Evolutionary conservation across 2,329 filamentous ascomycete species (phyloP), one percentile per base, ranked within the genome.

Genomic region (Truncatella angustata): DNA sequence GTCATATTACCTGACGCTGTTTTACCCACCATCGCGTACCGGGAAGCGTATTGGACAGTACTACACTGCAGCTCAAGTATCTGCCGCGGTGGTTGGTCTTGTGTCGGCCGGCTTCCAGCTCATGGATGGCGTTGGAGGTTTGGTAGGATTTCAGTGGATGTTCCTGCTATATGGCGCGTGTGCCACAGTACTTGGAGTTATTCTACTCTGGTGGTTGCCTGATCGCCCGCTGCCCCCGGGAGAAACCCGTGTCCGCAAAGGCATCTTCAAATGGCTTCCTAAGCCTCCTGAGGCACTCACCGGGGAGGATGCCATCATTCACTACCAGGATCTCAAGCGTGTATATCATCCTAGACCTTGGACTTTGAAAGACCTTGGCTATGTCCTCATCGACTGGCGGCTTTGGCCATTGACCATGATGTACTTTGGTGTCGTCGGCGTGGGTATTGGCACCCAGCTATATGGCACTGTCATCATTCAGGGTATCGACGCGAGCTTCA

Each of bases 341-440:
- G 90, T 94, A 0, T 96, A 96, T 66, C 86, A 91, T 61, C 75
- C 83, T 12, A 79, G 84, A 1, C 77, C 83, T 3, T 96, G 91
- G 91, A 85, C 76, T 1, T 59, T 89, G 55, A 82, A 74, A 50
- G 90, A 96, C 59, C 75, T 96, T 1, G 73, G 75, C 21, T 73
- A 75, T 21, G 88, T 95, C 1, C 72, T 96, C 26, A 76, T 88
- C 32, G 91, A 96, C 70, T 96, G 91, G 91, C 83, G 91, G 3
- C 77, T 96, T 16, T 96, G 90, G 88, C 91, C 91, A 1, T 71
- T 96, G 58, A 79, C 87, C 1, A 65, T 96, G 49, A 96, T 96
- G 91, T 96, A 96, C 72, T 96, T 96, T 72, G 91, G 91, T 18
- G 91, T 96, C 3, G 91, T 96, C 1, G 91, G 91, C 20, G 91